Evolutionary conservation across 352 stramenopile species (phyloP).

Genomic region (Pythium monospermum): DNA sequence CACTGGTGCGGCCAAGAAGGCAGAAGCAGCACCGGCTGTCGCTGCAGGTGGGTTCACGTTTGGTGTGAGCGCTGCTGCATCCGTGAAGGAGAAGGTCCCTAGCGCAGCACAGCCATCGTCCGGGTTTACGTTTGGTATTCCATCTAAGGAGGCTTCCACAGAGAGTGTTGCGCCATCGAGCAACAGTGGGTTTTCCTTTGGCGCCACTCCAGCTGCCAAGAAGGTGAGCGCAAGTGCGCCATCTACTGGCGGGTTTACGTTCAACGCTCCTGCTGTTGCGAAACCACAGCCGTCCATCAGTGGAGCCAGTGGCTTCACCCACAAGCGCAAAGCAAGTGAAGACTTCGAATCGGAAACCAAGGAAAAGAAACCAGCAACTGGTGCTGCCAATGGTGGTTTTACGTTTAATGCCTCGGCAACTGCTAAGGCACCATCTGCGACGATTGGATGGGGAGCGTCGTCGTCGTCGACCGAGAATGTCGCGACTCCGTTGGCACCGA

Average conservation of each 20-base stretch:
- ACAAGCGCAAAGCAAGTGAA: not conserved
- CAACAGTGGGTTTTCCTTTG: slow-evolving; percentile 4
- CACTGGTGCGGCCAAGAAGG: slow-evolving; percentile 11
- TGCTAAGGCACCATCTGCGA: no score
- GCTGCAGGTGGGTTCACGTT: slow-evolving; percentile 29
- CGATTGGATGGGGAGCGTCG: no score
- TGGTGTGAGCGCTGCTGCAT: slow-evolving; percentile 11
- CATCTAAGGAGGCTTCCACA: no score
- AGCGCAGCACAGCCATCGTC: slow-evolving; percentile 1
- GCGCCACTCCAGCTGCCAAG: not conserved
- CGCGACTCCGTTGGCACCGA: no score
- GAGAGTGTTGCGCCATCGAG: not conserved
- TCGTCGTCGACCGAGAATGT: no score
- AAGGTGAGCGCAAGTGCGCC: not conserved
- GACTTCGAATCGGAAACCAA: not conserved
- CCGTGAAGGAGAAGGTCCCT: not conserved
- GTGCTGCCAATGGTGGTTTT: no score
- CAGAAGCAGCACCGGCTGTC: not conserved
- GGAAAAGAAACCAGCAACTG: not conserved
- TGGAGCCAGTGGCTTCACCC: not conserved
- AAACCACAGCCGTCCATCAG: no score
- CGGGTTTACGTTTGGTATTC: slow-evolving; percentile 29
- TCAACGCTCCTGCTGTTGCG: not conserved
- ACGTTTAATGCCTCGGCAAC: no score
- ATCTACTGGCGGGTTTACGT: not conserved